phyloP scores from a whole-genome alignment of 805 yeast genomes.

The Myxozyma geophila region DNA sequence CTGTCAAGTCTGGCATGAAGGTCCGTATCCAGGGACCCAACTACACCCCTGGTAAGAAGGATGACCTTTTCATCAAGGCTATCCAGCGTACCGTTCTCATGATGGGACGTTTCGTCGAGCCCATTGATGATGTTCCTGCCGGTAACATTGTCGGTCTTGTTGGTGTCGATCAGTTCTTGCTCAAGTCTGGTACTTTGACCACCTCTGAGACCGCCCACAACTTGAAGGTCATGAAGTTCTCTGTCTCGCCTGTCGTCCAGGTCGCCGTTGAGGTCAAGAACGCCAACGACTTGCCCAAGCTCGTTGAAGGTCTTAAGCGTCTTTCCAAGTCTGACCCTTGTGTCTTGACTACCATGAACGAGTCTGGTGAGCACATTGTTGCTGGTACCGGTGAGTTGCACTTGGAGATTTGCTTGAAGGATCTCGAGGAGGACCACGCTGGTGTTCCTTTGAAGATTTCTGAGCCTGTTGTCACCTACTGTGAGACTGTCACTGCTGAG shows the following conservation, averaged over 20 bases:
- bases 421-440: slow-evolving; percentile 98
- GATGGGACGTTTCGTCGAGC: slow-evolving; percentile 99
- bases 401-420: slow-evolving; percentile 95
- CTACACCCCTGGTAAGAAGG: slow-evolving; percentile 98
- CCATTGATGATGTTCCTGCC: slow-evolving; percentile 99
- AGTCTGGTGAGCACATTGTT: slow-evolving; percentile 99
- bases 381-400: slow-evolving; percentile 99
- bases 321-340: slow-evolving; percentile 99
- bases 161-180: slow-evolving; percentile 99
- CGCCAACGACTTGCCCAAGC: slow-evolving; percentile 98
- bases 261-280: slow-evolving; percentile 99
- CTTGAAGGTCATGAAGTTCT: slow-evolving; percentile 99
- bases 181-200: slow-evolving; percentile 99
- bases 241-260: slow-evolving; percentile 99
- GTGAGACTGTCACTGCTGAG: slow-evolving; percentile 95
- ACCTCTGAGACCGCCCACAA: slow-evolving; percentile 96
- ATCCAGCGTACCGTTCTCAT: slow-evolving; percentile 98
- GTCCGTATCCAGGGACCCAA: slow-evolving; percentile 99
- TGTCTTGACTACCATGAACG: slow-evolving; percentile 84
- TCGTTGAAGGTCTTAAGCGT: slow-evolving; percentile 99
- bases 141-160: slow-evolving; percentile 99
- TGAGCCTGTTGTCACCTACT: slow-evolving; percentile 97
- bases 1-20: slow-evolving; percentile 98
- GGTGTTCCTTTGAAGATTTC: slow-evolving; percentile 98
- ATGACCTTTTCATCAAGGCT: slow-evolving; percentile 94